Conservation (phyloP, 2,329 filamentous ascomycete genomes). For the Aureobasidium sp. region DNA sequence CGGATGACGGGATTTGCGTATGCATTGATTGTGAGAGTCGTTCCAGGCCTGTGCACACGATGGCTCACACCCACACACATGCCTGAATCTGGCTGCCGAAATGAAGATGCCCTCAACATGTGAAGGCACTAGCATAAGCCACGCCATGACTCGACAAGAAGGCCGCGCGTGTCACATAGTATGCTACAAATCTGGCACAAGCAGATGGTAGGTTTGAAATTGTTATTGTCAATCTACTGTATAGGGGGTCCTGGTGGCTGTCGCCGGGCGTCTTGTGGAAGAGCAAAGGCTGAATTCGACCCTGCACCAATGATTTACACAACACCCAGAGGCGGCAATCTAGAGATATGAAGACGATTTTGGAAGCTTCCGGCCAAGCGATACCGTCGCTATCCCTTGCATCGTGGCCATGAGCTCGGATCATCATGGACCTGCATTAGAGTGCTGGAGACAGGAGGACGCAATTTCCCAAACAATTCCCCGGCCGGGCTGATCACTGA, state of each 20-base stretch:
- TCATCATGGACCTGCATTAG: slow-evolving; percentile 12
- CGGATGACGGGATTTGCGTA: not conserved
- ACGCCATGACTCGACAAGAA: slow-evolving; percentile 2
- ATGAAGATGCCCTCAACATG: slow-evolving; percentile 13
- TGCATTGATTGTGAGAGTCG: slow-evolving; percentile 14
- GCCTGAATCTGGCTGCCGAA: slow-evolving; percentile 12
- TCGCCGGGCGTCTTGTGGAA: not conserved
- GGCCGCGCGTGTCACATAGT: slow-evolving; percentile 5
- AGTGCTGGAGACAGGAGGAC: slow-evolving; percentile 1
- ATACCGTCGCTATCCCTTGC: slow-evolving; percentile 10
- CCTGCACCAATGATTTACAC: not conserved
- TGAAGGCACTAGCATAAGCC: slow-evolving; percentile 11
- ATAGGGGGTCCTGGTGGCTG: not conserved
- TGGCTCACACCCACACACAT: slow-evolving; percentile 2
- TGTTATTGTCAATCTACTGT: slow-evolving; percentile 3
- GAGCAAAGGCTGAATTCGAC: not conserved
- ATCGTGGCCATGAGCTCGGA: slow-evolving; percentile 4
- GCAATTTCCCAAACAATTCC: slow-evolving; percentile 12
- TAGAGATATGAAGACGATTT: slow-evolving; percentile 6
- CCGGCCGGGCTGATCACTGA: not conserved
- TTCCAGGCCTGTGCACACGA: slow-evolving; percentile 5
- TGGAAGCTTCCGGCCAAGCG: slow-evolving; percentile 12
- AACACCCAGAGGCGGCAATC: not conserved
- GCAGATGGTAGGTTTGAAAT: not conserved
- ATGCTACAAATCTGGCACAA: not conserved